Base-by-base conservation (phyloP, 345 rosid genomes). In the Camelina laxa region DNA sequence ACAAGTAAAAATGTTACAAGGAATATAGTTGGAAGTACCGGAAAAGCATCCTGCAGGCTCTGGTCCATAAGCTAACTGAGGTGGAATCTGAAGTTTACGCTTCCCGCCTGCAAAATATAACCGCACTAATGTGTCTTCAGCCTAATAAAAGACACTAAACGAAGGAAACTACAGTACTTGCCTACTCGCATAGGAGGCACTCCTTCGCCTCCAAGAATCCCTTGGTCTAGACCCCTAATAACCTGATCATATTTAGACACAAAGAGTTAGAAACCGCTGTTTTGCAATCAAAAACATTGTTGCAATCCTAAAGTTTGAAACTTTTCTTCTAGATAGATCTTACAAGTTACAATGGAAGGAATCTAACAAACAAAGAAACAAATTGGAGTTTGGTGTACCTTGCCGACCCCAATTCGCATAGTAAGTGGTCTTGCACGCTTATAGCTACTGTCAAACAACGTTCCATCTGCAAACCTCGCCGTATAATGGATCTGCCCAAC, bases 21-120 rank as follows among this genome's bases (percentile, higher is more conserved):
- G 49, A 45, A 44, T 48, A 38, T 27, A 38, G 22, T 21, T 33
- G 56, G 15, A 69, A 79, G 74, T 75, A 89, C 99, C 99, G 2
- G 90, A 84, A 83, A 95, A 95, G 78, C 97, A 92, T 56, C 99
- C 99, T 2, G 99, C 99, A 47, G 97, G 93, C 79, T 95, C 97
- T 17, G 99, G 97, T 54, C 99, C 99, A 58, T 90, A 92, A 38
- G 97, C 99, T 80, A 90, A 80, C 61, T 73, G 50, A 41, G 99
- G 96, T 64, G 99, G 99, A 82, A 95, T 90, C 79, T 76, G 82
- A 79, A 92, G 99, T 80, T 83, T 89, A 50, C 93, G 97, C 67
- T 84, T 90, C 21, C 99, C 96, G 12, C 97, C 99, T 90, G 74
- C 15, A 8, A 79, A 16, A 47, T 21, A 41, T 60, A 65, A 49